Conservation (phyloP, 495 filamentous ascomycete genomes). For the Pseudotulostoma volvatum region DNA sequence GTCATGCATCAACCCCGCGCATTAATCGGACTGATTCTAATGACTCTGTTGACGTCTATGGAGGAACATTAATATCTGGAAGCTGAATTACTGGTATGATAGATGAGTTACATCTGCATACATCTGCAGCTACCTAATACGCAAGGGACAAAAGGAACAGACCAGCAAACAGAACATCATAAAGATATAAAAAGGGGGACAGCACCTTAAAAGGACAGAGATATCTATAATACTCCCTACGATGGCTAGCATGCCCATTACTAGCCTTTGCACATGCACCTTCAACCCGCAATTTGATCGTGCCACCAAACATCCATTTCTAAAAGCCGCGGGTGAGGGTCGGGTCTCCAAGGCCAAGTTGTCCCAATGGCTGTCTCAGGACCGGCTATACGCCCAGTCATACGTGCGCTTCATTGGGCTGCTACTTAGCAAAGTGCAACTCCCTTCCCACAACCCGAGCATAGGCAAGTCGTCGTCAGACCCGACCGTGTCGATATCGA, state of each 20-base stretch:
- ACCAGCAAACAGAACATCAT: too few species aligned
- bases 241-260: slow-evolving; percentile 15
- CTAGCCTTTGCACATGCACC: slow-evolving; percentile 32
- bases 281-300: slow-evolving; percentile 24
- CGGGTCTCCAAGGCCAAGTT: slow-evolving; percentile 38
- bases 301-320: slow-evolving; percentile 54
- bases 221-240: slow-evolving; percentile 5
- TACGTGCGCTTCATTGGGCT: slow-evolving; percentile 53
- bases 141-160: too few species aligned
- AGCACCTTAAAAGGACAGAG: not conserved
- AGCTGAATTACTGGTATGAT: too few species aligned
- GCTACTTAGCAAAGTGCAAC: slow-evolving; percentile 45
- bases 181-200: too few species aligned
- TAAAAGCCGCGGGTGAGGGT: slow-evolving; percentile 47
- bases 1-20: too few species aligned
- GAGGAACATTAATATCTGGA: too few species aligned
- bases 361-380: slow-evolving; percentile 57
- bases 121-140: too few species aligned
- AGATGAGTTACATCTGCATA: too few species aligned
- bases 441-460: slow-evolving; percentile 29
- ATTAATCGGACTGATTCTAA: too few species aligned
- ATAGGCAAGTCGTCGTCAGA: slow-evolving; percentile 6
- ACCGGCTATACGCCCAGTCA: slow-evolving; percentile 57
- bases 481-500: too few species aligned
- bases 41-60: too few species aligned